Conservation (phyloP, 129 eudicot genomes). For the Pseudognaphalium luteoalbum region DNA sequence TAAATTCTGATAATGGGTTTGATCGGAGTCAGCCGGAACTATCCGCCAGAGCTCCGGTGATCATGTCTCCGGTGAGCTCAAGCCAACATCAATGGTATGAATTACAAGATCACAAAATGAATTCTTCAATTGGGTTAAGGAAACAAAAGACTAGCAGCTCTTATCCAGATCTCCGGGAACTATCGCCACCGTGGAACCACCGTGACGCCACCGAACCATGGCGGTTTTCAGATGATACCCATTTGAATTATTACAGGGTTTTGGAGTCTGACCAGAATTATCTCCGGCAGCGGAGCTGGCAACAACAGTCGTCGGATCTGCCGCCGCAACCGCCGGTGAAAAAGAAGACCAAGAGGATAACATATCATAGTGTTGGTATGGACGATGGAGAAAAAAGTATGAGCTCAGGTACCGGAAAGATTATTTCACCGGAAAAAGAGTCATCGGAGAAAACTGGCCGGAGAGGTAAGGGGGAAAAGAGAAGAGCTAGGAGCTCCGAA, state of each 20-base stretch:
- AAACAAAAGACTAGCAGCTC: conserved; percentile 58
- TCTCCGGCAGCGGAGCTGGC: conserved; percentile 48
- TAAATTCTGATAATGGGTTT: conserved; percentile 21
- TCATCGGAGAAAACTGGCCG: conserved; percentile 31
- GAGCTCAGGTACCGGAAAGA: conserved; percentile 23
- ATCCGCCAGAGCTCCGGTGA: conserved; percentile 35
- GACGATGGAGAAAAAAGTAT: conserved; percentile 26
- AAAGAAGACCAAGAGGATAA: conserved; percentile 34
- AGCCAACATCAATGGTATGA: conserved; percentile 48
- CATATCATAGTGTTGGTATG: conserved; percentile 20
- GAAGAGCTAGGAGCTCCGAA: conserved; percentile 42
- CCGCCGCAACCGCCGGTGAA: conserved; percentile 32
- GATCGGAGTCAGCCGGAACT: conserved; percentile 35
- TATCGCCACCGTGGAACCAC: conserved; percentile 42
- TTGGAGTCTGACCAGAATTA: conserved; percentile 39
- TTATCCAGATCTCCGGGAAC: conserved; percentile 83
- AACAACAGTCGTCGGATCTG: conserved; percentile 20
- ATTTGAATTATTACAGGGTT: conserved; percentile 36
- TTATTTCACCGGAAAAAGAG: conserved; percentile 23
- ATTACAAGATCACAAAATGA: conserved; percentile 26
- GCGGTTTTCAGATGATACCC: conserved; percentile 67
- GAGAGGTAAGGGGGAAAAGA: conserved; percentile 32
- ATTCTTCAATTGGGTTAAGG: conserved; percentile 38
- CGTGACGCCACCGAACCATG: conserved; percentile 36
- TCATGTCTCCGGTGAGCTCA: conserved; percentile 32